Evolutionary conservation across 305 asterid species (phyloP), one percentile per base, ranked within the genome.

Genomic region (Ilex paraguariensis): DNA sequence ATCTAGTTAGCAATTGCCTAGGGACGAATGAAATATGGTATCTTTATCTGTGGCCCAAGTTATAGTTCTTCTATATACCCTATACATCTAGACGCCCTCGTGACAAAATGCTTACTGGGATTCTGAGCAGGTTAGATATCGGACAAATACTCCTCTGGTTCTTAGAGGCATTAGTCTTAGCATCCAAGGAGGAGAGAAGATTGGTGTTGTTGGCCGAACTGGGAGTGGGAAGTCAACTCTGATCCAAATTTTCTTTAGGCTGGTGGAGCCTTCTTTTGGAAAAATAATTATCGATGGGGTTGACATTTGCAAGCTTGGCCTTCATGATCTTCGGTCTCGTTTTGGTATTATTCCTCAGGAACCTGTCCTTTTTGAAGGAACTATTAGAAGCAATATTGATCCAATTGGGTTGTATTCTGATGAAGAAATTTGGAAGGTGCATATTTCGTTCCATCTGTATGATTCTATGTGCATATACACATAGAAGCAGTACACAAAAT

Each of bases 311-410:
- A 71, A 61, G 55, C 72, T 88, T 13, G 96, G 94, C 48, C 87
- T 88, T 49, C 85, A 85, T 56, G 86, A 85, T 73, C 83, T 88
- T 11, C 66, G 96, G 77, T 77, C 87, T 10, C 81, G 86, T 11
- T 85, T 88, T 11, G 91, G 91, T 5, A 88, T 88, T 82, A 88
- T 88, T 49, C 96, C 96, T 48, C 94, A 85, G 52, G 96, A 83
- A 46, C 94, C 91, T 39, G 79, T 82, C 63, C 82, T 88, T 62
- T 88, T 85, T 36, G 77, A 84, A 59, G 94, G 94, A 52, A 85
- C 86, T 1, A 75, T 87, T 10, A 74, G 96, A 58, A 85, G 82
- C 71, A 87, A 87, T 49, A 75, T 87, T 15, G 96, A 88, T 66
- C 96, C 96, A 0, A 77, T 73, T 32, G 94, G 82, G 10, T 28